Evolutionary conservation across 2,329 filamentous ascomycete genomes (phyloP).

Genomic region (Seiridium unicorne): DNA sequence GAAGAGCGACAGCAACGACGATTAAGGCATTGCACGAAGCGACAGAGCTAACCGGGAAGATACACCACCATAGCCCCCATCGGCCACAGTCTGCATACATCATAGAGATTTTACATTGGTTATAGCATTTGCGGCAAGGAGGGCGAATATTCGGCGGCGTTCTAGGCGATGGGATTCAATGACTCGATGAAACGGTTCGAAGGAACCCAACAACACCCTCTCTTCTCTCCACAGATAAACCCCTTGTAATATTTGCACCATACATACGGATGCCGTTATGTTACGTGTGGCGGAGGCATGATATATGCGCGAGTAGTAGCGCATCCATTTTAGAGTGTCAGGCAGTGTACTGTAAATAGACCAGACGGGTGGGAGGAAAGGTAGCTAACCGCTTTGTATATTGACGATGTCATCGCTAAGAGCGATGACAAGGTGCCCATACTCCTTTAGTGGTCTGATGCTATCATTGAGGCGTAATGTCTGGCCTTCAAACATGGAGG

Average conservation of each 20-base stretch:
- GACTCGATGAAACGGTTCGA: constrained; percentile 19
- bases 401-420: not conserved
- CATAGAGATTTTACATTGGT: constrained; percentile 14
- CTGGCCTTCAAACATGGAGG: too few relatives aligned
- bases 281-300: not conserved
- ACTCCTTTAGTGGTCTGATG: not conserved
- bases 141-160: constrained; percentile 17
- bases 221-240: constrained; percentile 21
- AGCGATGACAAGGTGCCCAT: not conserved
- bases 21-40: constrained; percentile 10
- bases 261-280: not conserved
- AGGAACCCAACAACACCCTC: constrained; percentile 14
- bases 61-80: constrained; percentile 14
- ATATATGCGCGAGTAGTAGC: not conserved
- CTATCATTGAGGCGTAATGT: too few relatives aligned
- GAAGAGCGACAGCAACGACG: constrained; percentile 33
- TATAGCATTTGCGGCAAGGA: constrained; percentile 23
- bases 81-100: constrained; percentile 19
- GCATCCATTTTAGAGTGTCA: not conserved
- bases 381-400: not conserved
- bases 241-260: constrained; percentile 3
- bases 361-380: not conserved
- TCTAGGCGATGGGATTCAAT: constrained; percentile 20
- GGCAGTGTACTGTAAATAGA: not conserved
- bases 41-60: constrained; percentile 7